Conservation (phyloP, 345 rosid genomes). For the Litchi chinensis region DNA sequence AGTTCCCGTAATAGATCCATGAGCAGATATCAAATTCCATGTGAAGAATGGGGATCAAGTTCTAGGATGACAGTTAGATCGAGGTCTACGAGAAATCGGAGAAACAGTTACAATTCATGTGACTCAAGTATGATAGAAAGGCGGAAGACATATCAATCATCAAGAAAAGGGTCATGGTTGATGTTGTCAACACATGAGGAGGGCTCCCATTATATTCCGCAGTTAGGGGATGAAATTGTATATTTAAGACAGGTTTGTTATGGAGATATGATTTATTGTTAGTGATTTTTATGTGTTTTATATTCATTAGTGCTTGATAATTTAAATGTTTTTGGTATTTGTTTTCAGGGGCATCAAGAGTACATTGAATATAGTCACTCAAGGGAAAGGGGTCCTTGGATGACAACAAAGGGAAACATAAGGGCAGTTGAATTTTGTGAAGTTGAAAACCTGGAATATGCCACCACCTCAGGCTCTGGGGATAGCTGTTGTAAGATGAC, state of each 20-base stretch:
- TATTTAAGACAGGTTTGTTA: conserved; percentile 86
- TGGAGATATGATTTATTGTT: conserved; percentile 5
- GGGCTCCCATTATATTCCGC: conserved; percentile 93
- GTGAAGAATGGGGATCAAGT: conserved; percentile 67
- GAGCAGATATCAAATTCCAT: conserved; percentile 46
- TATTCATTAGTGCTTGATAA: conserved; percentile 2
- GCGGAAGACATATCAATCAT: conserved; percentile 52
- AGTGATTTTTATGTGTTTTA: conserved; percentile 19
- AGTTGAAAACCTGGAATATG: conserved; percentile 81
- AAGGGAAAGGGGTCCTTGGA: conserved; percentile 81
- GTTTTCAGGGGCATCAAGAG: conserved; percentile 91
- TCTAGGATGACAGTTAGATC: conserved; percentile 65
- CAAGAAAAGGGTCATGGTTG: conserved; percentile 77
- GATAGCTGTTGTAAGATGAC: conserved; percentile 98
- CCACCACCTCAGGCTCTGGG: conserved; percentile 90
- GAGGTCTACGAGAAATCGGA: conserved; percentile 88
- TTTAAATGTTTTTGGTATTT: not conserved
- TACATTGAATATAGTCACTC: conserved; percentile 45
- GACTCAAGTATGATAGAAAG: conserved; percentile 59
- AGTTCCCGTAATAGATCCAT: conserved; percentile 22
- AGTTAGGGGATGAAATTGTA: conserved; percentile 80
- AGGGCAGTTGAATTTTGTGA: conserved; percentile 86
- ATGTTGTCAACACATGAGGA: conserved; percentile 78
- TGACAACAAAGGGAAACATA: conserved; percentile 51
- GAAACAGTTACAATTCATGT: conserved; percentile 55